A percentile compares a stretch with the other conserved stretches of the same genome.
Conservation (phyloP, 1,139 yeast species). For the Candida pseudoviswanathii region DNA sequence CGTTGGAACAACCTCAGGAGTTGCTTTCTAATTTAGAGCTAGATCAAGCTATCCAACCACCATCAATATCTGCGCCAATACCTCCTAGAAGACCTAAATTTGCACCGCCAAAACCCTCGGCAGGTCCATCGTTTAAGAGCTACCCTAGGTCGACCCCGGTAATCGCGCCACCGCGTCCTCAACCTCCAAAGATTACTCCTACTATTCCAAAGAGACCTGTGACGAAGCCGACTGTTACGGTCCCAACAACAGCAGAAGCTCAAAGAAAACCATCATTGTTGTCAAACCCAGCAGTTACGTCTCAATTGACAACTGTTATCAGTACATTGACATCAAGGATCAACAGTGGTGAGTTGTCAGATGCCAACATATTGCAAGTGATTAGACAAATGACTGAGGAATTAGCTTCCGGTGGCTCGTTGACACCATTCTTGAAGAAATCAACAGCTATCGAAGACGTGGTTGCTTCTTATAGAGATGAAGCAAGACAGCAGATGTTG, state of each 20-base stretch:
- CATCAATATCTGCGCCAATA: slow-evolving; percentile 5
- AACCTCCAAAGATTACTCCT: slow-evolving; percentile 1
- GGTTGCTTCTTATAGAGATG: slow-evolving; percentile 27
- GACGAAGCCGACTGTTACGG: slow-evolving; percentile 13
- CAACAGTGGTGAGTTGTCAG: slow-evolving; percentile 23
- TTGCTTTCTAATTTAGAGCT: slow-evolving; percentile 53
- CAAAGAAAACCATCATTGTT: slow-evolving; percentile 12
- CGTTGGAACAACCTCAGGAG: slow-evolving; percentile 64
- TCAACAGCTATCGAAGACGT: slow-evolving; percentile 22
- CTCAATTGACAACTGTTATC: slow-evolving; percentile 36
- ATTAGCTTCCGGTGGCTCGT: slow-evolving; percentile 27
- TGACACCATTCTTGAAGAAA: slow-evolving; percentile 19
- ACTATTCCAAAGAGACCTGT: neutral
- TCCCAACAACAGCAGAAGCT: neutral
- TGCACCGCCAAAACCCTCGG: neutral
- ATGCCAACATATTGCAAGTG: slow-evolving; percentile 36
- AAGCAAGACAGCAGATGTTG: slow-evolving; percentile 30
- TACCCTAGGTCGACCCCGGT: slow-evolving; percentile 1
- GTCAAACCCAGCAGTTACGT: slow-evolving; percentile 19
- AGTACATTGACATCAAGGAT: slow-evolving; percentile 27
- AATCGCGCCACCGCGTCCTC: neutral
- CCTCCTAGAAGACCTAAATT: slow-evolving; percentile 5
- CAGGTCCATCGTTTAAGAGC: neutral
- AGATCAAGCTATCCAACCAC: slow-evolving; percentile 21
- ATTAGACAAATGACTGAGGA: slow-evolving; percentile 48